These are phyloP conservation scores for Tribonema minus DNA, from an alignment of 108 stramenopile genomes.

Conservation along the genomic window DNA sequence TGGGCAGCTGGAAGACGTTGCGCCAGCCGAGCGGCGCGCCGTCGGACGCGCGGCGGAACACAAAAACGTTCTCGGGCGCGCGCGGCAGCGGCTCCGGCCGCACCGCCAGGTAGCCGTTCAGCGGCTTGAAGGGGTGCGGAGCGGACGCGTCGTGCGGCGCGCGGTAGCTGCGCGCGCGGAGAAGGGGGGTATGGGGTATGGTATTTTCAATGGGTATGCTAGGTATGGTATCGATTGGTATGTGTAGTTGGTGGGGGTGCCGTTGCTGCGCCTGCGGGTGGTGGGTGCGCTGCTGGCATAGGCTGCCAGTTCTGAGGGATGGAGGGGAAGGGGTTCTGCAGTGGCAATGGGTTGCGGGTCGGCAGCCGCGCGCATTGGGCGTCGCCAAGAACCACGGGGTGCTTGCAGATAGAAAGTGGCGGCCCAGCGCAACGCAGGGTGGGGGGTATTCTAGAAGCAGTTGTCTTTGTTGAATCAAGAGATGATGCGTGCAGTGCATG, in stretches of 20 bases:
- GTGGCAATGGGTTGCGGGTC: too few species aligned
- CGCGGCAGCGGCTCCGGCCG: conserved; percentile 34
- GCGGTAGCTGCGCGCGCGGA: neutral
- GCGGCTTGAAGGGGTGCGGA: neutral
- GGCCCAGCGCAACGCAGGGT: too few species aligned
- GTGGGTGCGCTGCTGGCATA: too few species aligned
- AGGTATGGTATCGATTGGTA: neutral
- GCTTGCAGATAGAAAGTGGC: too few species aligned
- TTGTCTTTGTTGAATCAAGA: too few species aligned
- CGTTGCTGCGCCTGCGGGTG: too few species aligned
- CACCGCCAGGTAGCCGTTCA: conserved; percentile 7
- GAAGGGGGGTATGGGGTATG: neutral
- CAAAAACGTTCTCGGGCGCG: conserved; percentile 43
- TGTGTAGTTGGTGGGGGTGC: neutral
- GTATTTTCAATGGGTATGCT: neutral
- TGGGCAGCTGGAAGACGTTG: conserved; percentile 44
- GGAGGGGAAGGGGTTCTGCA: too few species aligned
- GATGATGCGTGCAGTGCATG: too few species aligned
- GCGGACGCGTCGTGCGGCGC: neutral
- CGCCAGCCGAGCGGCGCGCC: conserved; percentile 45
- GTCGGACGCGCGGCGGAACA: conserved; percentile 3
- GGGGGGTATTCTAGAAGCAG: too few species aligned
- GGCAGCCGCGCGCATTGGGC: too few species aligned
- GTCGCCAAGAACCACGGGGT: too few species aligned
- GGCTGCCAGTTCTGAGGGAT: too few species aligned